Conservation (phyloP, 805 yeast genomes). For the Monosporozyma servazzii region DNA sequence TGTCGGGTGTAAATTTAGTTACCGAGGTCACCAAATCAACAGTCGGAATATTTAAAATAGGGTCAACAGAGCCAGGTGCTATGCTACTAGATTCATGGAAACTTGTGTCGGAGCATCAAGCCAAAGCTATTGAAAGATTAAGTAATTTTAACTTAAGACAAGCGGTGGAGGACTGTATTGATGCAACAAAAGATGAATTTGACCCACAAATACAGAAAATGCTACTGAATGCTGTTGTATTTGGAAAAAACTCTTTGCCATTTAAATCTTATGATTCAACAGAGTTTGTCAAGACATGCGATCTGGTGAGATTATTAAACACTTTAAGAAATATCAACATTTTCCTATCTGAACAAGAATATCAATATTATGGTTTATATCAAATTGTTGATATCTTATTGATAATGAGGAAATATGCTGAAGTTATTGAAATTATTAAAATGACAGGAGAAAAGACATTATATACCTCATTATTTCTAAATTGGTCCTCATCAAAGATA, state of each 20-base stretch:
- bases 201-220: constrained; percentile 73
- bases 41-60: constrained; percentile 62
- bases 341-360: constrained; percentile 53
- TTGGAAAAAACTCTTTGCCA: constrained; percentile 61
- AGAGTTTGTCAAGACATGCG: constrained; percentile 52
- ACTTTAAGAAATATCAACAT: constrained; percentile 59
- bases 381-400: constrained; percentile 48
- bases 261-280: constrained; percentile 47
- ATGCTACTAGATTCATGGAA: constrained; percentile 72
- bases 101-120: constrained; percentile 54
- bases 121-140: constrained; percentile 74
- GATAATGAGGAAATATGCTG: constrained; percentile 47
- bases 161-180: constrained; percentile 65
- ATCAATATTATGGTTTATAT: constrained; percentile 44
- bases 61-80: constrained; percentile 76
- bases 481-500: constrained; percentile 77
- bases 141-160: constrained; percentile 41
- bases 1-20: constrained; percentile 48
- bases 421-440: constrained; percentile 54
- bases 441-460: constrained; percentile 36
- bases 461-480: constrained; percentile 44
- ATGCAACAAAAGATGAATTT: constrained; percentile 71
- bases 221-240: constrained; percentile 68
- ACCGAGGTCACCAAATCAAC: constrained; percentile 51
- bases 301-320: constrained; percentile 58